These are phyloP conservation scores for Pleurotus tuoliensis DNA, from an alignment of 768 basidiomycete genomes.

Conservation along the genomic window DNA sequence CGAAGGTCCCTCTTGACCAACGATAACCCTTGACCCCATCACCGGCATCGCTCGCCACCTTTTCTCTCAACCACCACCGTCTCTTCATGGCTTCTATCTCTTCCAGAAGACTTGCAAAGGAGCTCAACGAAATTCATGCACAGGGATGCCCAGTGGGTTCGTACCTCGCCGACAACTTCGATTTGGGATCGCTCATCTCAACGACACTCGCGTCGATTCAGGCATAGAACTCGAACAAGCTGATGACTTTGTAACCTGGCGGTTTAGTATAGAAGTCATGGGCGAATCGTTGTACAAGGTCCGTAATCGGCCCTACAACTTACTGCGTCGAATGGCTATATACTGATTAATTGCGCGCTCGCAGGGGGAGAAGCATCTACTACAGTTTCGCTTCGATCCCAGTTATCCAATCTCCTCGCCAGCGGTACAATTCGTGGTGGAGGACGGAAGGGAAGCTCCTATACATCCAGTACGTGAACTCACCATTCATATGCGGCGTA, in stretches of 20 bases:
- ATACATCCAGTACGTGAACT: slow-evolving; percentile 65
- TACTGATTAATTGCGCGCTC: background rate
- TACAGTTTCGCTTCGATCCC: slow-evolving; percentile 79
- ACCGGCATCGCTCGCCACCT: too few relatives aligned
- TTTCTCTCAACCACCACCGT: too few relatives aligned
- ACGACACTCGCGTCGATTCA: slow-evolving; percentile 19
- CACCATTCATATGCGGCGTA: background rate
- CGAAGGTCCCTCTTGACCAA: too few relatives aligned
- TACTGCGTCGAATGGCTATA: background rate
- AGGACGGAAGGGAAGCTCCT: slow-evolving; percentile 61
- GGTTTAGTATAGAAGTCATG: slow-evolving; percentile 76
- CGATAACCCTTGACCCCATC: too few relatives aligned
- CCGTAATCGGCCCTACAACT: slow-evolving; percentile 9
- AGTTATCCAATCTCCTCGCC: slow-evolving; percentile 87
- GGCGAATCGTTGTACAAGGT: slow-evolving; percentile 81
- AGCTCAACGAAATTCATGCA: slow-evolving; percentile 62
- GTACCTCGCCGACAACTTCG: slow-evolving; percentile 12
- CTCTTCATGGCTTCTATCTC: slow-evolving; percentile 57
- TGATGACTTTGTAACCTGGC: slow-evolving; percentile 77
- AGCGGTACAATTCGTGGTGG: slow-evolving; percentile 80
- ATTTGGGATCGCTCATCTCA: background rate
- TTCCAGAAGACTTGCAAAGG: slow-evolving; percentile 63
- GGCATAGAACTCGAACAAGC: slow-evolving; percentile 73
- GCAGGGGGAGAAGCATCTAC: slow-evolving; percentile 72
- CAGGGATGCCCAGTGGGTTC: slow-evolving; percentile 66